phyloP scores from a whole-genome alignment of 1,284 basidiomycete species.

The Moesziomyces sp. region DNA sequence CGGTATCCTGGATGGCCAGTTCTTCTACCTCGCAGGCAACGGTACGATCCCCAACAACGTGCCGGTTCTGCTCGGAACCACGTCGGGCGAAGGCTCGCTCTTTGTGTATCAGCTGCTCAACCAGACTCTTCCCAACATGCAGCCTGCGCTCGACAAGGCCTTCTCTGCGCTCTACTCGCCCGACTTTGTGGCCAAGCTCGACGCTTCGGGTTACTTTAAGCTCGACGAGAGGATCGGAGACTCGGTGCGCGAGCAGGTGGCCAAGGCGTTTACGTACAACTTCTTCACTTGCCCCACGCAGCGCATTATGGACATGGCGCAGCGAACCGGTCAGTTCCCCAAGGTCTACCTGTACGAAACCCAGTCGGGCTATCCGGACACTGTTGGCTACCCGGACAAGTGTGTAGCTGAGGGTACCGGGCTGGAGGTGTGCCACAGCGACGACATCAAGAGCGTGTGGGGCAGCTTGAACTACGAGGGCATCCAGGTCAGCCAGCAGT shows the following conservation, averaged over 20 bases:
- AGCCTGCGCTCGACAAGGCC: constrained; percentile 19
- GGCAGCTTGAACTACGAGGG: constrained; percentile 26
- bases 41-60: constrained; percentile 43
- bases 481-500: constrained; percentile 15
- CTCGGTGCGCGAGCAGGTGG: constrained; percentile 23
- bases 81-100: constrained; percentile 28
- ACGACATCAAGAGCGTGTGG: constrained; percentile 29
- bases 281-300: constrained; percentile 46
- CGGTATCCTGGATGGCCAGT: constrained; percentile 34
- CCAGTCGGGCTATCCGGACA: constrained; percentile 25
- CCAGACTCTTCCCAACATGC: constrained; percentile 12
- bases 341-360: constrained; percentile 39
- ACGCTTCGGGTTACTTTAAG: constrained; percentile 22
- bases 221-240: constrained; percentile 25
- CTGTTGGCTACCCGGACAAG: constrained; percentile 8
- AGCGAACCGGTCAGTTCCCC: constrained; percentile 17
- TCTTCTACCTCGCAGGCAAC: constrained; percentile 46
- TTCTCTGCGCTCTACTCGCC: constrained; percentile 11
- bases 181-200: constrained; percentile 10
- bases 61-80: constrained; percentile 30
- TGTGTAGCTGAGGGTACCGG: constrained; percentile 21
- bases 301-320: constrained; percentile 22
- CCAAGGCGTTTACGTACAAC: constrained; percentile 38
- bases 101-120: constrained; percentile 37
- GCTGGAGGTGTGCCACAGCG: constrained; percentile 25